Percentiles rank a stretch among this genome's conserved stretches.
Evolutionary conservation across 352 stramenopile genomes (phyloP).

Genomic region (Globisporangium megalacanthum): DNA sequence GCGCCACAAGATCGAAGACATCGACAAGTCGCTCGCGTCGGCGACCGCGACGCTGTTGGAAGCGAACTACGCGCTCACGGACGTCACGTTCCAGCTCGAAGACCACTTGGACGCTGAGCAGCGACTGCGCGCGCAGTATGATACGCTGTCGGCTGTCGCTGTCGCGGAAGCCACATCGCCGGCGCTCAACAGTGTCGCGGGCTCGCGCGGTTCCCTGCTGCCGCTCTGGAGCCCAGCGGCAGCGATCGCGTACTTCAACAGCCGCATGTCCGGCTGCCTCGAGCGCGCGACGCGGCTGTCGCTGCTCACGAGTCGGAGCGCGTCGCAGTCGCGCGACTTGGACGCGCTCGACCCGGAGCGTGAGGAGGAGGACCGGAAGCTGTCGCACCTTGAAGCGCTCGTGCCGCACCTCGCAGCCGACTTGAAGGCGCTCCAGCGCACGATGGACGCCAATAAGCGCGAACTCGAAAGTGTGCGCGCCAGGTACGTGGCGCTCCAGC

Average conservation of each 20-base stretch:
- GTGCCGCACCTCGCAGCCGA: slow-evolving; percentile 49
- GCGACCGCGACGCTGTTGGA: slow-evolving; percentile 45
- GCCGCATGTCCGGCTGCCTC: slow-evolving; percentile 52
- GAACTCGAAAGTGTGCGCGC: slow-evolving; percentile 30
- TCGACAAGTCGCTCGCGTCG: slow-evolving; percentile 48
- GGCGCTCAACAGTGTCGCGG: background rate
- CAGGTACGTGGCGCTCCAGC: slow-evolving; percentile 32
- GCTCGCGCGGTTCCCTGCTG: slow-evolving; percentile 1
- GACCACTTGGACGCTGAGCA: slow-evolving; percentile 43
- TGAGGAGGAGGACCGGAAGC: slow-evolving; percentile 37
- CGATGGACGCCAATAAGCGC: slow-evolving; percentile 36
- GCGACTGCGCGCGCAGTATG: slow-evolving; percentile 39
- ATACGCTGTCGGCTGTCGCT: slow-evolving; percentile 31
- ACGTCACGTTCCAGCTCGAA: slow-evolving; percentile 56
- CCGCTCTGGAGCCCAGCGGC: slow-evolving; percentile 25
- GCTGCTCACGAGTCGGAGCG: slow-evolving; percentile 12
- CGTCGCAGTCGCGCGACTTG: slow-evolving; percentile 14
- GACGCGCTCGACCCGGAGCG: slow-evolving; percentile 36
- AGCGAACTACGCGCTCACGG: slow-evolving; percentile 56
- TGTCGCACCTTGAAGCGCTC: slow-evolving; percentile 59
- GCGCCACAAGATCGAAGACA: slow-evolving; percentile 71
- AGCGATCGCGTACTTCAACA: slow-evolving; percentile 55
- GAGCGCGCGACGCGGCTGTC: slow-evolving; percentile 35
- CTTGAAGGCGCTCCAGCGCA: slow-evolving; percentile 40
- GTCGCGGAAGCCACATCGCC: slow-evolving; percentile 44